These are phyloP conservation scores for Exophiala alcalophila DNA, from an alignment of 2,329 filamentous ascomycete species.

Conservation along the genomic window DNA sequence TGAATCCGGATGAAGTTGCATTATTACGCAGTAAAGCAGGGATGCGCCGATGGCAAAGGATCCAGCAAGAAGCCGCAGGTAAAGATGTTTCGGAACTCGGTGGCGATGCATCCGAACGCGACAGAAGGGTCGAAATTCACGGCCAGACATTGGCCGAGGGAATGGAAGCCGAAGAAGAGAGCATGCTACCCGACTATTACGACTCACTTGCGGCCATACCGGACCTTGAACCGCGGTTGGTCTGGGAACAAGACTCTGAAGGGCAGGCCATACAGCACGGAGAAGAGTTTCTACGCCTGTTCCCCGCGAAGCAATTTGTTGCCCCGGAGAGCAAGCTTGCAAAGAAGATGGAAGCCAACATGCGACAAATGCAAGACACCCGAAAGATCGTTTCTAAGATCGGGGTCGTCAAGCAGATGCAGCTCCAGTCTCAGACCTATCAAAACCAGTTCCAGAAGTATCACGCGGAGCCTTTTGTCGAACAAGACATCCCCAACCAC, in stretches of 20 bases:
- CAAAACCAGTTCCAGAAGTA: constrained; percentile 98
- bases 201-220: constrained; percentile 81
- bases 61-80: constrained; percentile 65
- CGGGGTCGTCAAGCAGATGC: constrained; percentile 98
- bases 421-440: constrained; percentile 95
- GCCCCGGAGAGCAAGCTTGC: constrained; percentile 71
- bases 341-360: constrained; percentile 82
- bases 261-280: constrained; percentile 84
- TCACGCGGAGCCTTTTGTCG: constrained; percentile 81
- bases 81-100: constrained; percentile 44
- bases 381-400: constrained; percentile 95
- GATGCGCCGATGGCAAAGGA: constrained; percentile 83
- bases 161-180: constrained; percentile 86
- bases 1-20: constrained; percentile 85
- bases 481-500: constrained; percentile 82
- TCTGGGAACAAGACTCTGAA: constrained; percentile 86
- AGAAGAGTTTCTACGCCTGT: constrained; percentile 76
- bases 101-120: constrained; percentile 37
- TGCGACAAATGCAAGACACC: constrained; percentile 94
- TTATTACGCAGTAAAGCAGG: constrained; percentile 78
- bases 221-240: constrained; percentile 71
- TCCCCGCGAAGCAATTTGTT: constrained; percentile 71
- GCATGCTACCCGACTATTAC: constrained; percentile 90
- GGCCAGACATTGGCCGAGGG: constrained; percentile 85
- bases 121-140: constrained; percentile 37